Conservation (phyloP, 2,329 filamentous ascomycete genomes). For the Sporothrix euskadiensis region DNA sequence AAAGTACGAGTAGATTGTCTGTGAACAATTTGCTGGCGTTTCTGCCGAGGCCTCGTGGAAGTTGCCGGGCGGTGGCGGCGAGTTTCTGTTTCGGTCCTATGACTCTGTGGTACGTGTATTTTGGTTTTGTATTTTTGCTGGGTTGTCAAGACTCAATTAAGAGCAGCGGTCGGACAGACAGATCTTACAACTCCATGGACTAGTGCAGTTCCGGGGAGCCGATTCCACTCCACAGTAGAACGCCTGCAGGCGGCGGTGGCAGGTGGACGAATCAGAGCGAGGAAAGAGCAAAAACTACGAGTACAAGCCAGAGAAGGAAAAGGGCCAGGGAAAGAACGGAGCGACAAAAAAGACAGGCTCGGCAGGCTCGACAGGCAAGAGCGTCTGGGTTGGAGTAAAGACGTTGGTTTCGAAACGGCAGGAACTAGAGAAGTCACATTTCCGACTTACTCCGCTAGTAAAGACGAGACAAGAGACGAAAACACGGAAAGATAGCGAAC, state of each 20-base stretch:
- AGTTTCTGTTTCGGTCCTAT: neutral
- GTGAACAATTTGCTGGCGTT: neutral
- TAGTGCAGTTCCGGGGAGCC: constrained; percentile 15
- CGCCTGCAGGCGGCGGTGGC: neutral
- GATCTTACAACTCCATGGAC: constrained; percentile 2
- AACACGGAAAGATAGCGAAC: neutral
- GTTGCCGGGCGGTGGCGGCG: neutral
- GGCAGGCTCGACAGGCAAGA: neutral
- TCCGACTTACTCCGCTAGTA: neutral
- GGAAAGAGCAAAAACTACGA: neutral
- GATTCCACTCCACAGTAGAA: constrained; percentile 2
- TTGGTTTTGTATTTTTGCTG: neutral
- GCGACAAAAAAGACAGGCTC: no score
- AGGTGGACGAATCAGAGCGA: constrained; percentile 6
- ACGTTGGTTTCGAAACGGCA: neutral
- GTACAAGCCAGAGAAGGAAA: neutral
- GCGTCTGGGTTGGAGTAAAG: neutral
- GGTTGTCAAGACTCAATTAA: neutral
- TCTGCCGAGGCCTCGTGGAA: neutral
- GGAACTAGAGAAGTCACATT: neutral
- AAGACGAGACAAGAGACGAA: neutral
- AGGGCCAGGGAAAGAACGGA: neutral
- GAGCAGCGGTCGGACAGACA: neutral
- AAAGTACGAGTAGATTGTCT: neutral
- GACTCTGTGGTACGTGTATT: neutral